Evolutionary conservation across 2,329 filamentous ascomycete species (phyloP).

Genomic region (Falciphora oryzae): DNA sequence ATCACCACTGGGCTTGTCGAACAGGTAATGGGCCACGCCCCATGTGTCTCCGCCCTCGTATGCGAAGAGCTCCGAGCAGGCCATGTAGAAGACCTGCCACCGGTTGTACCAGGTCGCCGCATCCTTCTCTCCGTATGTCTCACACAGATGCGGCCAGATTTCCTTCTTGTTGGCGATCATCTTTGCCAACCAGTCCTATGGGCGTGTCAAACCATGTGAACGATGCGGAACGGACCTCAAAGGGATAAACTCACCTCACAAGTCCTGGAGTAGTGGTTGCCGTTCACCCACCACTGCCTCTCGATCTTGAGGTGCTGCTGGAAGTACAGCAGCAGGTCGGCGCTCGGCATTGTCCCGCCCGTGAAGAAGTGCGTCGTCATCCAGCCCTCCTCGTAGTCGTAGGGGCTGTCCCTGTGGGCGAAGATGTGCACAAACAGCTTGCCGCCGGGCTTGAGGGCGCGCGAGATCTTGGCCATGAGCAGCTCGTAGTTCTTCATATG

Average conservation of each 20-base stretch:
- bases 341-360: slow-evolving; percentile 65
- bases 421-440: slow-evolving; percentile 69
- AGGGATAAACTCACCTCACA: slow-evolving; percentile 48
- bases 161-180: slow-evolving; percentile 53
- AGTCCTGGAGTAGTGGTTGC: slow-evolving; percentile 62
- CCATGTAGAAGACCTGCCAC: slow-evolving; percentile 70
- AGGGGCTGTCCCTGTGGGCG: slow-evolving; percentile 57
- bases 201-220: neutral
- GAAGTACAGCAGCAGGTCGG: slow-evolving; percentile 62
- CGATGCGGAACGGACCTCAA: neutral
- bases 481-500: slow-evolving; percentile 73
- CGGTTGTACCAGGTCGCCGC: slow-evolving; percentile 59
- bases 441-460: slow-evolving; percentile 54
- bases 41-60: slow-evolving; percentile 60
- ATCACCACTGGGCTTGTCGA: slow-evolving; percentile 44
- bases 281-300: slow-evolving; percentile 67
- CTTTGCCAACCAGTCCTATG: slow-evolving; percentile 54
- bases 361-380: slow-evolving; percentile 72
- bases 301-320: slow-evolving; percentile 55
- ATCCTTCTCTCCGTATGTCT: slow-evolving; percentile 58
- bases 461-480: slow-evolving; percentile 57
- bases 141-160: slow-evolving; percentile 58
- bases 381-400: slow-evolving; percentile 67
- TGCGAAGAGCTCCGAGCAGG: slow-evolving; percentile 63
- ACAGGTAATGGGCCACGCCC: slow-evolving; percentile 63